Base-by-base conservation (phyloP, 805 yeast genomes). In the Lipomyces chichibuensis region DNA sequence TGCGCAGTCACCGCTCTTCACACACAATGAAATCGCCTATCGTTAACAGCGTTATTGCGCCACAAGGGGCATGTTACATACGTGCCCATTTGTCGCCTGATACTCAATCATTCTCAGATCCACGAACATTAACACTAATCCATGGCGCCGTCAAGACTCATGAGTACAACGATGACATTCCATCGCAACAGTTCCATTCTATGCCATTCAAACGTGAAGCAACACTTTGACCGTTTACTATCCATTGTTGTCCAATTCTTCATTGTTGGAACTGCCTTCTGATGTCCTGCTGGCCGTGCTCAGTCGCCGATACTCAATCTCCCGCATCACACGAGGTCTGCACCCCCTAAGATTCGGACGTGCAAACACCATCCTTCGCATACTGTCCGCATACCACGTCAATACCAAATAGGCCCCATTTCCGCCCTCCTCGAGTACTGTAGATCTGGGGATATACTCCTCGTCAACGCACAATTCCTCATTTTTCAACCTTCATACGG, bases 381-480 rank as follows among this genome's bases (percentile, higher is more conserved):
- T 46, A n/a, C 14, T 1, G 14, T 37, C 43, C 43, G 43, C 43
- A 13, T 17, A 37, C 43, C 13, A 13, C 17, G 43, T 37, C 43
- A 13, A 37, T 37, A 17, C 13, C 43, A 4, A 37, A 13, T 37
- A 37, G 43, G 17, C 13, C n/a, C 17, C 43, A 37, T 37, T 17
- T 14, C 43, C 43, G 39, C 5, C 1, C 13, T 37, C n/a, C 43
- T 37, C 43, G 43, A 13, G 43, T 14, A 37, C 43, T 13, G 13
- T 39, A 13, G 20, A 20, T n/a, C 17, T 23, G 14, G 54, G 49
- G 17, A 60, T 60, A 58, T 60, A 60, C 39, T 60, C 46, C 54
- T 60, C 63, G 20, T 53, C 63, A 37, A 60, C 25, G 35, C 29
- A 49, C 37, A 60, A 37, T 27, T 51, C 39, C 52, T 60, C 57